A percentile compares a stretch with the other conserved stretches of the same genome.
Conservation (phyloP, 2,329 filamentous ascomycete genomes). For the Eurotiales sp. region DNA sequence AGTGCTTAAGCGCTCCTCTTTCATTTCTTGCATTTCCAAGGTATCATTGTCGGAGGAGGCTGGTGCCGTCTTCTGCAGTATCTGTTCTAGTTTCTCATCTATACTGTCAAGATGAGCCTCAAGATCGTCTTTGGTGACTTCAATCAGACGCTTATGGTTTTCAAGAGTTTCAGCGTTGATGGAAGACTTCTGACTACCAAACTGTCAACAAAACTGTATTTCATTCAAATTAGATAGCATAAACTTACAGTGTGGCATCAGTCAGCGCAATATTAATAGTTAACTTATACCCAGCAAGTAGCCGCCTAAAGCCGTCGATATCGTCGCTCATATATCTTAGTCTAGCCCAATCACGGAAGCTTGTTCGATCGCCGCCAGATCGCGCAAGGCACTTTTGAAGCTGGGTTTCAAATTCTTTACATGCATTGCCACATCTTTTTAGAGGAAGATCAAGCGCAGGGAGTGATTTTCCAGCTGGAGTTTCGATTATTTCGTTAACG, state of each 20-base stretch:
- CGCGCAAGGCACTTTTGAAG: constrained; percentile 33
- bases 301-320: constrained; percentile 39
- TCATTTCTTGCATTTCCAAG: constrained; percentile 22
- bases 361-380: constrained; percentile 33
- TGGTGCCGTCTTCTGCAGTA: constrained; percentile 2
- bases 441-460: constrained; percentile 37
- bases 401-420: constrained; percentile 40
- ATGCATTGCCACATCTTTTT: constrained; percentile 41
- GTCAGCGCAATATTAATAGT: constrained; percentile 42
- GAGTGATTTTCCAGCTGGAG: constrained; percentile 24
- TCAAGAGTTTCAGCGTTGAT: constrained; percentile 19
- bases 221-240: no score
- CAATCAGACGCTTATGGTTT: constrained; percentile 24
- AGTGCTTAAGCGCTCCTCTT: constrained; percentile 27
- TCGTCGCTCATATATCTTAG: constrained; percentile 45
- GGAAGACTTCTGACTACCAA: not conserved
- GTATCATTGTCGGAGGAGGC: constrained; percentile 18
- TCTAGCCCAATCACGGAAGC: constrained; percentile 46
- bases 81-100: constrained; percentile 24
- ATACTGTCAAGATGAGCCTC: constrained; percentile 26
- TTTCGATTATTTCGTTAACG: constrained; percentile 29
- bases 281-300: constrained; percentile 42
- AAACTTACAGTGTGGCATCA: constrained; percentile 39
- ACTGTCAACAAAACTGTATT: no score
- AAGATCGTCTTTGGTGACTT: constrained; percentile 24